A percentile compares a stretch with the other conserved stretches of the same genome.
Evolutionary conservation across 2,329 filamentous ascomycete species (phyloP).

Genomic region (Botrytis byssoidea): DNA sequence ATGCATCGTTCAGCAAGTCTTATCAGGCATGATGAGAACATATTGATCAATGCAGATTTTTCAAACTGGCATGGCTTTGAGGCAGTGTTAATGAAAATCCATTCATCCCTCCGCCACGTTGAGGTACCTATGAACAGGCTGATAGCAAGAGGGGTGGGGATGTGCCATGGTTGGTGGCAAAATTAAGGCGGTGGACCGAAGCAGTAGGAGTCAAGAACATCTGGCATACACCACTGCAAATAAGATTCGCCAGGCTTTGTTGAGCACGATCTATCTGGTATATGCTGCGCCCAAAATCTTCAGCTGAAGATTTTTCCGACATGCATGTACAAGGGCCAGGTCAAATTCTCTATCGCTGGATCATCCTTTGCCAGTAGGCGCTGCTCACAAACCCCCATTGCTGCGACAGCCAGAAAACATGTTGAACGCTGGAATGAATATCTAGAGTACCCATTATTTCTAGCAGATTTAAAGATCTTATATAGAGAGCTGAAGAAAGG

Average conservation of each 20-base stretch:
- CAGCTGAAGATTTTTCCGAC: background rate
- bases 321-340: background rate
- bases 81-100: background rate
- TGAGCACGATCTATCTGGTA: too few relatives aligned
- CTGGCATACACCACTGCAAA: background rate
- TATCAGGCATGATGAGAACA: background rate
- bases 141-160: background rate
- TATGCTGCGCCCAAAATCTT: too few relatives aligned
- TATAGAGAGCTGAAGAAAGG: too few relatives aligned
- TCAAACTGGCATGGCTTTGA: background rate
- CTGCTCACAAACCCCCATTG: background rate
- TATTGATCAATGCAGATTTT: fast-evolving
- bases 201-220: background rate
- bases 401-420: background rate
- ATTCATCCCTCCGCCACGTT: background rate
- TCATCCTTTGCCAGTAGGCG: background rate
- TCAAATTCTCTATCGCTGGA: background rate
- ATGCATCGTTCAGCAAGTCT: background rate
- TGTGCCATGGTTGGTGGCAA: background rate
- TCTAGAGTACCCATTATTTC: too few relatives aligned
- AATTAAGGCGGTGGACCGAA: background rate
- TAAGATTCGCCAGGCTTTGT: too few relatives aligned
- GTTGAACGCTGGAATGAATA: background rate
- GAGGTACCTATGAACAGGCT: background rate
- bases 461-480: too few relatives aligned